Conservation (phyloP, 176 grass and related monocot species). For the Guadua angustifolia region DNA sequence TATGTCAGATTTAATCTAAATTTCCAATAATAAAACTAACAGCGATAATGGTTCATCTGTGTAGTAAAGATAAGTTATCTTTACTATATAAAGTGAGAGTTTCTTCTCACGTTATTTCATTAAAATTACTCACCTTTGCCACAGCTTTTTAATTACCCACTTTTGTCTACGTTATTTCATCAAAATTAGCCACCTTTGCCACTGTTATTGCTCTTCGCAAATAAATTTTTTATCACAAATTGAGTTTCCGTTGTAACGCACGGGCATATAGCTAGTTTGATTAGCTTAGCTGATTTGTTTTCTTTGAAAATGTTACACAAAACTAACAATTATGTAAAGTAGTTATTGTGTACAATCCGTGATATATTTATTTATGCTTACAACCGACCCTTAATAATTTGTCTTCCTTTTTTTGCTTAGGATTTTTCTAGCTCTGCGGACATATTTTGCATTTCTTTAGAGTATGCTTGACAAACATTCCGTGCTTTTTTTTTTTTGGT, state of each 20-base stretch:
- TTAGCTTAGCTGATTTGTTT: background rate
- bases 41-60: background rate
- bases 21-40: background rate
- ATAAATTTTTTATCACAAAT: too few relatives aligned
- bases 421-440: background rate
- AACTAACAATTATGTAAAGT: background rate
- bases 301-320: background rate
- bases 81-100: too few relatives aligned
- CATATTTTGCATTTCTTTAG: background rate
- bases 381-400: background rate
- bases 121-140: too few relatives aligned
- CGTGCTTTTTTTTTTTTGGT: background rate
- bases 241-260: too few relatives aligned
- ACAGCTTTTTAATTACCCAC: too few relatives aligned
- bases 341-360: background rate
- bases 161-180: too few relatives aligned
- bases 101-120: too few relatives aligned
- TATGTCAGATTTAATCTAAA: conserved; percentile 5
- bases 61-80: background rate
- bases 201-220: too few relatives aligned
- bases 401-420: background rate
- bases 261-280: too few relatives aligned
- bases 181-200: too few relatives aligned
- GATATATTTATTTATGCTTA: background rate
- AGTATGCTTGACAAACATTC: background rate